Percentiles rank a stretch among this genome's conserved stretches.
Evolutionary conservation across 2,329 filamentous ascomycete genomes (phyloP).

Genomic region (Samsoniella hepiali): DNA sequence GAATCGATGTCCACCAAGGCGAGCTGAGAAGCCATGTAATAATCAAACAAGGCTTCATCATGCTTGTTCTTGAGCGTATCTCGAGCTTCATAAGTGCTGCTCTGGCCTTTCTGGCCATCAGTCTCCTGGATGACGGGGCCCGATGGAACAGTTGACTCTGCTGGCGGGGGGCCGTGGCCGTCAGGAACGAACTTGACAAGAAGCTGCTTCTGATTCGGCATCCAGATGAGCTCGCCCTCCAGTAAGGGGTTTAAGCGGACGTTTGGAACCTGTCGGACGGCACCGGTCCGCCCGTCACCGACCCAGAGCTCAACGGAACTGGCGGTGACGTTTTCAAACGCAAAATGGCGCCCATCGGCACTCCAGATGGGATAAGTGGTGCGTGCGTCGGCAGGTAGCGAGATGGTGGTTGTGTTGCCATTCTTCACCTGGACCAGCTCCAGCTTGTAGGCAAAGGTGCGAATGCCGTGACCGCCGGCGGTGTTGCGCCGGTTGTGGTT

Average conservation of each 20-base stretch:
- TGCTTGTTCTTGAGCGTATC: conserved; percentile 14
- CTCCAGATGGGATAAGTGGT: conserved; percentile 7
- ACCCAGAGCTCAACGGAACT: conserved; percentile 13
- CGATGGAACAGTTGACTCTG: not conserved
- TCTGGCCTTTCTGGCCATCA: conserved; percentile 12
- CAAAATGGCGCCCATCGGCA: conserved; percentile 5
- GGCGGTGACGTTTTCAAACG: conserved; percentile 15
- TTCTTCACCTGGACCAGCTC: conserved; percentile 8
- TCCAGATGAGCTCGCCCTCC: conserved; percentile 2
- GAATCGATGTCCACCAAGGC: conserved; percentile 6
- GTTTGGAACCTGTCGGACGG: conserved; percentile 1
- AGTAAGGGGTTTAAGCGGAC: conserved; percentile 4
- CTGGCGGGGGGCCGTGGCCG: not conserved
- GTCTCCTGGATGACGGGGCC: conserved; percentile 11
- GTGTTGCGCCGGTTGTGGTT: conserved; percentile 12
- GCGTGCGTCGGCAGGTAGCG: conserved; percentile 4
- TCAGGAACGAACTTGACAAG: conserved; percentile 12
- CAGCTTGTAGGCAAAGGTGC: conserved; percentile 11
- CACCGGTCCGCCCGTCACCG: conserved; percentile 2
- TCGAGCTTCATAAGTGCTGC: conserved; percentile 13
- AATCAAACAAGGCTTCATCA: conserved; percentile 11
- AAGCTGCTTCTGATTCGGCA: conserved; percentile 12
- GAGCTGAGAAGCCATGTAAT: conserved; percentile 11
- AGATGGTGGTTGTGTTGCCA: not conserved
- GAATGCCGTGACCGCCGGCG: conserved; percentile 11